Conservation (phyloP, 768 basidiomycete genomes). For the Xerocomellus dryophilus region DNA sequence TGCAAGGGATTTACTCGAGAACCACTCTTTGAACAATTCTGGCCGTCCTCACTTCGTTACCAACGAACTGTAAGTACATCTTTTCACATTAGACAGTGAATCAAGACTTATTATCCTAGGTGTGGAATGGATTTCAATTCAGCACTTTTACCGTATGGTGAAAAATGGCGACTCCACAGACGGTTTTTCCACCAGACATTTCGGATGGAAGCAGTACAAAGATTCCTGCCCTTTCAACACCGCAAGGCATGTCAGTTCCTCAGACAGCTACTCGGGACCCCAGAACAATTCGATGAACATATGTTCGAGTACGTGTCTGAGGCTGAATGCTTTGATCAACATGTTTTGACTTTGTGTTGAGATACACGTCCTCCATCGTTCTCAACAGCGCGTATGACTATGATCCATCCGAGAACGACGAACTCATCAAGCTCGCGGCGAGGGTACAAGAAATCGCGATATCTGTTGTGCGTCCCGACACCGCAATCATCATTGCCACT, state of each 20-base stretch:
- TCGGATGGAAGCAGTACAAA: constrained; percentile 11
- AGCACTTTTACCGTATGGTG: constrained; percentile 4
- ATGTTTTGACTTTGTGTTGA: background rate
- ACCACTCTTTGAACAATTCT: constrained; percentile 44
- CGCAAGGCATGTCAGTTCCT: constrained; percentile 31
- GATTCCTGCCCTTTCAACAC: constrained; percentile 28
- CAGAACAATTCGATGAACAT: constrained; percentile 20
- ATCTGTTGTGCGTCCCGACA: constrained; percentile 4
- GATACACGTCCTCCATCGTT: constrained; percentile 8
- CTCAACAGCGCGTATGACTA: constrained; percentile 11
- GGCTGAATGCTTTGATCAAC: background rate
- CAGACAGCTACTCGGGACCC: constrained; percentile 28
- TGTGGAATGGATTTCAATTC: constrained; percentile 15
- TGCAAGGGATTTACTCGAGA: constrained; percentile 28
- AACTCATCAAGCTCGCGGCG: background rate
- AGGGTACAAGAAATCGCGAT: background rate
- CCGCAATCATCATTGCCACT: background rate
- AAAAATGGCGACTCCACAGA: constrained; percentile 11
- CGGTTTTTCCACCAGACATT: constrained; percentile 25
- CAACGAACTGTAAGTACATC: constrained; percentile 6
- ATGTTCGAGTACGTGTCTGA: constrained; percentile 26
- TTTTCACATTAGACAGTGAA: background rate
- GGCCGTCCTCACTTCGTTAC: constrained; percentile 40
- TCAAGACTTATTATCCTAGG: background rate
- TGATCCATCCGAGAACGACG: constrained; percentile 6